Base-by-base conservation (phyloP, 2,329 filamentous ascomycete species). In the Hymenoscyphus infarciens region DNA sequence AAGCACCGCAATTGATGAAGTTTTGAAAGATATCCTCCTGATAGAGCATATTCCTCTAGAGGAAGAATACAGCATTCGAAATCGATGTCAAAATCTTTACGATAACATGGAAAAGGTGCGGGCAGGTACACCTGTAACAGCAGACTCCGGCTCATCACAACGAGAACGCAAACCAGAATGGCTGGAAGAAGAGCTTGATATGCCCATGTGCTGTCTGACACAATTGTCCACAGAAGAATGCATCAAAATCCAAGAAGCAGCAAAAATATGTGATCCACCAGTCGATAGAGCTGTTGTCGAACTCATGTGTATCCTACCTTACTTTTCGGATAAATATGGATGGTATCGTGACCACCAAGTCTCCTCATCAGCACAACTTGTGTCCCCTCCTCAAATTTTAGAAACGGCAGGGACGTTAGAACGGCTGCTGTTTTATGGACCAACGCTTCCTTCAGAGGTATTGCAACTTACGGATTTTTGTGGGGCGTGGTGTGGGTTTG, bases 291-390 rank as follows among this genome's bases (percentile, higher is more conserved):
- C 42, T 2, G 64, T 65, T 31, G 57, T 65, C 15, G 64, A 65
- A n/a, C 33, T 65, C 16, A 65, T 63, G 54, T 65, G 64, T 16
- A 57, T 61, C 15, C 39, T 65, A 29, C 64, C 64, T 60, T 58
- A 65, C 10, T 35, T 63, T 29, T 42, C 55, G 3, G 39, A 25
- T 42, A 8, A 42, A 15, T 2, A 53, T 29, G 27, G 49, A 53
- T 27, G 39, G 39, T 19, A 3, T 16, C 39, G 39, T 2, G 49
- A 53, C 11, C 19, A 53, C 22, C 19, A 27, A 29, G 3, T 53
- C n/a, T 19, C 15, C 8, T 5, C 49, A 25, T 11, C 22, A 53
- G 49, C 49, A 29, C n/a, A 53, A 27, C 27, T 53, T n/a, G 19
- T 27, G 15, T 19, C 11, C 4, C n/a, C 27, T 13, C 49, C 49